These are phyloP conservation scores for Pseudoscleropodium purum DNA, from an alignment of 225 moss, liverwort and hornwort genomes.

Conservation along the genomic window DNA sequence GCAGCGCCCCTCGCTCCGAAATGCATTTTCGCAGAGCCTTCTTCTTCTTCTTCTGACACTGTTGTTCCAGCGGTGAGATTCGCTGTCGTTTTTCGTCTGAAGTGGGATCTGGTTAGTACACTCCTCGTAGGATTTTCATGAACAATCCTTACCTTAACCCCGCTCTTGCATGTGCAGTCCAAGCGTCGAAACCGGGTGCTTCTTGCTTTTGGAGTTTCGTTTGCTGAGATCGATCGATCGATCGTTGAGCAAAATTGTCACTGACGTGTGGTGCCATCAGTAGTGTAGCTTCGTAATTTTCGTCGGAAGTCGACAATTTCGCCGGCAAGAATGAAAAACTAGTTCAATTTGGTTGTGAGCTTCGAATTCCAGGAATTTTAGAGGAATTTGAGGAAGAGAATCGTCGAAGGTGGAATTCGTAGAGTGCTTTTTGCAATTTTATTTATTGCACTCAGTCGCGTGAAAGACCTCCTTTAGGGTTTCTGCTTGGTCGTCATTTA, in stretches of 20 bases:
- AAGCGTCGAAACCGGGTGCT: neutral
- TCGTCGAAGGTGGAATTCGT: neutral
- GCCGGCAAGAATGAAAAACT: neutral
- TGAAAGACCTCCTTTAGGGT: constrained; percentile 4
- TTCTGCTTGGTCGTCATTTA: neutral
- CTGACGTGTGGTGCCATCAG: neutral
- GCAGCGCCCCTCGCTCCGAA: neutral
- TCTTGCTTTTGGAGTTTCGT: neutral
- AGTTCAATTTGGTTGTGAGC: neutral
- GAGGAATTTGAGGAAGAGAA: neutral
- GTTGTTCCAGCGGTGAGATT: neutral
- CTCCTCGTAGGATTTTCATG: neutral
- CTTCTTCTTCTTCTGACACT: neutral
- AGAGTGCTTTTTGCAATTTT: neutral
- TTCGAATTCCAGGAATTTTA: neutral
- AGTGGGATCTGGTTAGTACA: neutral
- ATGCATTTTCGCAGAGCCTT: neutral
- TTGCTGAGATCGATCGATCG: neutral
- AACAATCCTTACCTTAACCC: too few relatives aligned
- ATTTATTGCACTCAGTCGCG: neutral
- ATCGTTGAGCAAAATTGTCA: neutral
- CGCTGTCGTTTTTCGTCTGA: neutral
- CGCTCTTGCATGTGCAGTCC: neutral
- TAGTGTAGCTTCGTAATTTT: neutral
- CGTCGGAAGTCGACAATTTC: neutral